phyloP scores from a whole-genome alignment of 2,329 filamentous ascomycete species.

The Alternaria ethzedia region DNA sequence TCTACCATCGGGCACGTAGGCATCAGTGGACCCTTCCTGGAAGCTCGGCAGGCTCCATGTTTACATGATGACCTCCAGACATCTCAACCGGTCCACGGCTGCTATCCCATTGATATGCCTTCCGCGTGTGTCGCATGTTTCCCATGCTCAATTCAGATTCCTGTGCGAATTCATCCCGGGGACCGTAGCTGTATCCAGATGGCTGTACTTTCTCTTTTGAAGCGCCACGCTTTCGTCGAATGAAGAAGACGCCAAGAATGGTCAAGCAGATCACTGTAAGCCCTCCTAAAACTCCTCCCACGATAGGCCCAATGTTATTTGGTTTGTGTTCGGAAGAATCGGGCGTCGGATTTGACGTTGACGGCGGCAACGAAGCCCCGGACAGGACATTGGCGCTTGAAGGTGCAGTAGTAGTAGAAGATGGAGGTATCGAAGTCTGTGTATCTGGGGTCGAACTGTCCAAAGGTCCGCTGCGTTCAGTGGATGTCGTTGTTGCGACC shows the following conservation, averaged over 20 bases:
- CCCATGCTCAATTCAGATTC: neutral
- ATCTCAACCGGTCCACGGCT: slow-evolving; percentile 15
- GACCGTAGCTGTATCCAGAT: slow-evolving; percentile 3
- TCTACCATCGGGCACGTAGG: neutral
- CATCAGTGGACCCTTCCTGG: slow-evolving; percentile 2
- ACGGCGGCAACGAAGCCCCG: neutral
- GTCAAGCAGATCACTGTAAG: slow-evolving; percentile 16
- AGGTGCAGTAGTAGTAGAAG: too few species aligned
- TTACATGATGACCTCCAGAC: slow-evolving; percentile 6
- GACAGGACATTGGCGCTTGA: neutral
- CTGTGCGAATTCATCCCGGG: neutral
- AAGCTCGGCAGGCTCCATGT: slow-evolving; percentile 14
- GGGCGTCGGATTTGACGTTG: neutral
- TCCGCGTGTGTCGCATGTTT: neutral
- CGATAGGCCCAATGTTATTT: slow-evolving; percentile 12
- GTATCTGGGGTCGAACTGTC: neutral
- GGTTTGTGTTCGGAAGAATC: slow-evolving; percentile 1
- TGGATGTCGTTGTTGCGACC: slow-evolving; percentile 11
- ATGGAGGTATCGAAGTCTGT: neutral
- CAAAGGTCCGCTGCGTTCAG: slow-evolving; percentile 1
- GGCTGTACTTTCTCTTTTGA: neutral
- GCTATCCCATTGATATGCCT: slow-evolving; percentile 7
- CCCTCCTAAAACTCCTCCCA: slow-evolving; percentile 11
- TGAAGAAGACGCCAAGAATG: slow-evolving; percentile 13
- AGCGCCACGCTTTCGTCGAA: slow-evolving; percentile 12